These are phyloP conservation scores for Drosera capensis DNA, from an alignment of 148 eudicot species.

Conservation along the genomic window DNA sequence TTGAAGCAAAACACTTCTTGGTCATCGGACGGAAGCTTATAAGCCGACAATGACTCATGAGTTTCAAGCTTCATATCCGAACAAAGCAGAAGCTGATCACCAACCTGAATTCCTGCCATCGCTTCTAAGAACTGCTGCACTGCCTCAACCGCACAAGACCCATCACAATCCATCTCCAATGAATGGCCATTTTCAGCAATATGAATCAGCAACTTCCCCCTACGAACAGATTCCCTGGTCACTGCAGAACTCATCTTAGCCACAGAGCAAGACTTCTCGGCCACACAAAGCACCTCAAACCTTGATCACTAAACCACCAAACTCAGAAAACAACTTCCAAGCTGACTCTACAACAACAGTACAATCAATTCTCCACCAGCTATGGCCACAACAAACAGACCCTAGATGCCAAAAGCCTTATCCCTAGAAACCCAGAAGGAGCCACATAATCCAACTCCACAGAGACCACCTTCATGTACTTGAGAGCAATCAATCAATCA, in stretches of 20 bases:
- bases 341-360: too few species aligned
- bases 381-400: too few species aligned
- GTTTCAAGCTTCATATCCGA: slow-evolving; percentile 70
- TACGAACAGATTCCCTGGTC: slow-evolving; percentile 20
- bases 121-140: slow-evolving; percentile 56
- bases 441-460: too few species aligned
- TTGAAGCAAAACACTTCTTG: slow-evolving; percentile 72
- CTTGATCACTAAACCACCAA: too few species aligned
- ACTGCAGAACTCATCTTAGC: slow-evolving; percentile 58
- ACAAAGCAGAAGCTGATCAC: slow-evolving; percentile 83
- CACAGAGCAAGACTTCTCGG: slow-evolving; percentile 3
- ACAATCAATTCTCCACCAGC: too few species aligned
- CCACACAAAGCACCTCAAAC: too few species aligned
- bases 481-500: too few species aligned
- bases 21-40: slow-evolving; percentile 66
- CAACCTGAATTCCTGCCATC: slow-evolving; percentile 39
- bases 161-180: slow-evolving; percentile 63
- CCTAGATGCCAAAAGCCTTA: too few species aligned
- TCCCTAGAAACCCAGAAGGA: too few species aligned
- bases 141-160: slow-evolving; percentile 47
- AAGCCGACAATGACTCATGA: slow-evolving; percentile 44
- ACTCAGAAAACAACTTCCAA: too few species aligned
- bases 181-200: slow-evolving; percentile 95
- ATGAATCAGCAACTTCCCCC: slow-evolving; percentile 67
- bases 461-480: too few species aligned